Evolutionary conservation across 306 rosid genomes (phyloP).

Genomic region (Castanospermum australe): DNA sequence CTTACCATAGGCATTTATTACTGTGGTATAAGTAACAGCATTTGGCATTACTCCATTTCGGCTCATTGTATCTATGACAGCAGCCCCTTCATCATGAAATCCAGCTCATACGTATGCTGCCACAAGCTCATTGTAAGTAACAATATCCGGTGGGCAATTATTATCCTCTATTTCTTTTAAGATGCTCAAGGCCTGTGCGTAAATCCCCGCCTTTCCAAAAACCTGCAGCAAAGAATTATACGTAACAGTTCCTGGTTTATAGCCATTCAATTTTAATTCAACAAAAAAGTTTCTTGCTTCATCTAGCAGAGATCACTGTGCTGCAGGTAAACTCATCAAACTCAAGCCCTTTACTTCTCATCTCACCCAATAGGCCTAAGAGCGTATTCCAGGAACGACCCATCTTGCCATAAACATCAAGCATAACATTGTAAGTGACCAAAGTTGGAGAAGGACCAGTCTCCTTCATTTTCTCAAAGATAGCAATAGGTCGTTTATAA

Average conservation of each 20-base stretch:
- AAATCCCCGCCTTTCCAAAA: conserved; percentile 87
- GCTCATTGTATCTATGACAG: conserved; percentile 77
- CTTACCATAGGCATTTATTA: conserved; percentile 83
- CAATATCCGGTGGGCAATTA: conserved; percentile 65
- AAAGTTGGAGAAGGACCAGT: conserved; percentile 74
- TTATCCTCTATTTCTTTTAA: conserved; percentile 84
- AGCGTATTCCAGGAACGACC: conserved; percentile 86
- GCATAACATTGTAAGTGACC: conserved; percentile 96
- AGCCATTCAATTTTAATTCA: conserved; percentile 63
- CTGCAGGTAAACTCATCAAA: conserved; percentile 94
- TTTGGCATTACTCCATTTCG: conserved; percentile 73
- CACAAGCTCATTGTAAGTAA: conserved; percentile 93
- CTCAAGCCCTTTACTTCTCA: conserved; percentile 61
- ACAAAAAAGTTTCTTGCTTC: conserved; percentile 82
- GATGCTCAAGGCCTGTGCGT: conserved; percentile 74
- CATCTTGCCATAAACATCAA: conserved; percentile 95
- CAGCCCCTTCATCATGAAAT: conserved; percentile 76
- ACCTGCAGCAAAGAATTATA: conserved; percentile 85
- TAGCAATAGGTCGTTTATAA: conserved; percentile 60
- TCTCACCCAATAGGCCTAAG: conserved; percentile 78
- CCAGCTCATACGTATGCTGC: conserved; percentile 91
- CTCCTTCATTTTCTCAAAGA: conserved; percentile 74
- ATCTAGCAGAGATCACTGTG: conserved; percentile 83
- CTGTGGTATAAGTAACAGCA: conserved; percentile 91
- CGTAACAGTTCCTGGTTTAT: conserved; percentile 78